Base-by-base conservation (phyloP, 2,329 filamentous ascomycete genomes). In the Cladosporium sp. region DNA sequence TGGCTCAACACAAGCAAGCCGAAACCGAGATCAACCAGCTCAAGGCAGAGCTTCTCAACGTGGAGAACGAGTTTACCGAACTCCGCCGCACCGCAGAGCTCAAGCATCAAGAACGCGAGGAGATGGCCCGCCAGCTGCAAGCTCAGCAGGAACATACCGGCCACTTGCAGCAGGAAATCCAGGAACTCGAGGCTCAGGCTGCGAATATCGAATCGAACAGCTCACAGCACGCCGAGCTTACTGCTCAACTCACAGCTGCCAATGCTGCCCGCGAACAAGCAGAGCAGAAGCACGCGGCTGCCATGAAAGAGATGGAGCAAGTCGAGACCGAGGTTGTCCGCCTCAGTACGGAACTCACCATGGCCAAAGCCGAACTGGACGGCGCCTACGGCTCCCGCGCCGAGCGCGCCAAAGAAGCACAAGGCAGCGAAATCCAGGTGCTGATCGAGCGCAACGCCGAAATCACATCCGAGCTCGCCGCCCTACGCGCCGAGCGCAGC, bases 291-390 rank as follows among this genome's bases (percentile, higher is more conserved):
- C 58, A 67, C 37, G 55, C 56, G 9, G 63, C 63, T 27, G 47
- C 66, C 41, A 54, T 61, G 22, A 57, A 60, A 7, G 68, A 71
- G 39, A 60, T 68, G 55, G 51, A 63, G 24, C 56, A 57, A 6
- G 70, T 86, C 32, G 83, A 86, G 63, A 74, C 78, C 50, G 80
- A 86, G 61, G 75, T 86, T 44, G 82, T 85, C 3, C 76, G 80
- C 47, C 73, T 85, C 5, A 83, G 83, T 30, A 88, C 84, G 2
- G 85, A 97, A 73, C 79, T 97, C 37, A 95, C 92, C n/a, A 85
- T 97, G 58, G 89, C 88, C 20, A 82, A 84, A 63, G 89, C 91
- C 47, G 92, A 97, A 68, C 87, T 97, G 20, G 93, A 96, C 61
- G 89, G 89, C 55, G 95, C 95, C 64, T 96, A 97, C 65, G 93